These are phyloP conservation scores for Conticribra weissflogii DNA, from an alignment of 108 stramenopile genomes.

Conservation along the genomic window DNA sequence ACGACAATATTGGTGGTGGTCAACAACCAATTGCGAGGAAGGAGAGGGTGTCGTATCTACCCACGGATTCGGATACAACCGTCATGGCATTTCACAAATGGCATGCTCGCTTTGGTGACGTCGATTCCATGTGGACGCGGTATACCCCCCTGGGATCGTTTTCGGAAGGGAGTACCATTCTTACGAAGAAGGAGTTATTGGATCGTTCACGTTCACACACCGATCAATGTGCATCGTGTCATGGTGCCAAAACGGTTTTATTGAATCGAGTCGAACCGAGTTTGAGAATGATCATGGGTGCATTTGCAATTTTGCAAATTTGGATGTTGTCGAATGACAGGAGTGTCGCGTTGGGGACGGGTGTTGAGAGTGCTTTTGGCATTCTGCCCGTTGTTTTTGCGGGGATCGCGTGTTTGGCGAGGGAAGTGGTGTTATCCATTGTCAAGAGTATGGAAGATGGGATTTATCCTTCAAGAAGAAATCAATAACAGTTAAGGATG, in stretches of 20 bases:
- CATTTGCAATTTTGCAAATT: neutral
- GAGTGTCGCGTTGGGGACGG: neutral
- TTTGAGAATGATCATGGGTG: neutral
- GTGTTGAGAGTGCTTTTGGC: neutral
- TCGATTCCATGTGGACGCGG: neutral
- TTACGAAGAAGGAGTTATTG: neutral
- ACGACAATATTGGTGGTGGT: no score
- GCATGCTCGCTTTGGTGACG: neutral
- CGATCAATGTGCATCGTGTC: neutral
- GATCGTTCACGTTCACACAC: neutral
- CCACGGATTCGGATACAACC: neutral
- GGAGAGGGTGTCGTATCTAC: neutral
- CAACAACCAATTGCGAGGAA: no score
- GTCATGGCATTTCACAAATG: neutral
- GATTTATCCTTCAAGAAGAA: neutral
- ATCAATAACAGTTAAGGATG: no score
- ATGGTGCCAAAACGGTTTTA: neutral
- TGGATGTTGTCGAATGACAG: neutral
- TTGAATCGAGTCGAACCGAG: neutral
- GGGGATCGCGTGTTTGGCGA: neutral
- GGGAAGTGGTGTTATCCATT: neutral
- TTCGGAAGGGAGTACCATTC: neutral
- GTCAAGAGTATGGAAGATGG: neutral
- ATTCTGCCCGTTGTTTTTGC: neutral
- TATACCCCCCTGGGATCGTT: neutral